phyloP scores from a whole-genome alignment of 2,329 filamentous ascomycete species.

The Clonostachys rosea region DNA sequence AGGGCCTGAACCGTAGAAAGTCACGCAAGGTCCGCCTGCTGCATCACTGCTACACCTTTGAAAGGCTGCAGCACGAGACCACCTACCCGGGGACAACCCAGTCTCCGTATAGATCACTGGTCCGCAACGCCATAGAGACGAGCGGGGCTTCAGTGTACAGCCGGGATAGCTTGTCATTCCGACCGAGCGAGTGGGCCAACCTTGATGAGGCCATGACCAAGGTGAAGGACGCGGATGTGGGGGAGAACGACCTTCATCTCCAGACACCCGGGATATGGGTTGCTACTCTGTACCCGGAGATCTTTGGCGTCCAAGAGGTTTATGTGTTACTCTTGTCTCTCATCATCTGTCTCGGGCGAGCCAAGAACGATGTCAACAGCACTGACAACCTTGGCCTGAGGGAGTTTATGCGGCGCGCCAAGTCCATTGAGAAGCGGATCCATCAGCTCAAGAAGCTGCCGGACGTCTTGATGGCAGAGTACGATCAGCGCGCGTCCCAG shows the following conservation, averaged over 20 bases:
- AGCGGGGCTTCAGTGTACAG: slow-evolving; percentile 1
- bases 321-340: slow-evolving; percentile 24
- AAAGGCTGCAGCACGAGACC: slow-evolving; percentile 31
- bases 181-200: slow-evolving; percentile 17
- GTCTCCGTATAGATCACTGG: slow-evolving; percentile 8
- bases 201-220: slow-evolving; percentile 20
- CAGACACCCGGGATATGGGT: slow-evolving; percentile 25
- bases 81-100: slow-evolving; percentile 14
- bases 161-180: slow-evolving; percentile 23
- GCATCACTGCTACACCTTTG: slow-evolving; percentile 33
- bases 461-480: too few relatives aligned
- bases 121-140: slow-evolving; percentile 4
- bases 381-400: too few relatives aligned
- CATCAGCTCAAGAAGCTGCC: too few relatives aligned
- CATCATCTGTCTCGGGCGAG: slow-evolving; percentile 22
- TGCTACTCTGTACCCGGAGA: slow-evolving; percentile 30
- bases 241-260: slow-evolving; percentile 32
- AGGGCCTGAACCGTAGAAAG: slow-evolving; percentile 25
- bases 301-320: slow-evolving; percentile 30
- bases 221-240: slow-evolving; percentile 23
- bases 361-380: neutral
- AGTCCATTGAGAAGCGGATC: too few relatives aligned
- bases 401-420: too few relatives aligned
- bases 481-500: too few relatives aligned
- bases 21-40: slow-evolving; percentile 32